Conservation (phyloP, 2,329 filamentous ascomycete species). For the Colletotrichum graminicola region DNA sequence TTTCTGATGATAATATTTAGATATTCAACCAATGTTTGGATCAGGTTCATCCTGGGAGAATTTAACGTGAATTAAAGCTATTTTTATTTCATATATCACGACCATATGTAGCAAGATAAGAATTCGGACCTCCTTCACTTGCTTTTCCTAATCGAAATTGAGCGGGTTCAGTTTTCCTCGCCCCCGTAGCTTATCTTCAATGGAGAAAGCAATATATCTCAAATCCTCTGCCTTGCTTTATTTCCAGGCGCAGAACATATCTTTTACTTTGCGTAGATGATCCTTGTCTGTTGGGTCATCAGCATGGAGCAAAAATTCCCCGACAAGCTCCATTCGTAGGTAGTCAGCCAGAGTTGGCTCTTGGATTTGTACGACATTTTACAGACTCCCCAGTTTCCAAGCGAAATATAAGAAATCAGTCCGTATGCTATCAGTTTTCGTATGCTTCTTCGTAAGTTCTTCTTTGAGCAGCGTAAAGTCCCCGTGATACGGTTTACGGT, state of each 20-base stretch:
- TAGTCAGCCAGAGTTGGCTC: background rate
- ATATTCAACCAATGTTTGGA: too few species aligned
- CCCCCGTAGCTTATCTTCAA: background rate
- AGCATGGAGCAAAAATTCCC: background rate
- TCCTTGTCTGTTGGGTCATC: background rate
- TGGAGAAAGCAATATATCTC: background rate
- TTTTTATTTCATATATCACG: background rate
- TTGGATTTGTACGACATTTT: background rate
- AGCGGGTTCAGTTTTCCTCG: background rate
- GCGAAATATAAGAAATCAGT: background rate
- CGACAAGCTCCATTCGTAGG: background rate
- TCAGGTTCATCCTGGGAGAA: fast-evolving
- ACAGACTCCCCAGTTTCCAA: background rate
- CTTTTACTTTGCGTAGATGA: background rate
- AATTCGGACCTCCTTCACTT: background rate
- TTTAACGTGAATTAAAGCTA: background rate
- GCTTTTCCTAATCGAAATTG: background rate
- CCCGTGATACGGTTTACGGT: background rate
- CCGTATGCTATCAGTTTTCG: background rate
- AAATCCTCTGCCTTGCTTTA: background rate
- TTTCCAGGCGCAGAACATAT: background rate
- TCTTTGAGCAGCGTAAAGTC: background rate
- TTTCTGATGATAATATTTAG: too few species aligned
- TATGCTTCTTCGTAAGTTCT: background rate
- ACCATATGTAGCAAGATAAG: background rate